Base-by-base conservation (phyloP, 2,329 filamentous ascomycete species). In the Aureobasidium melanogenum region DNA sequence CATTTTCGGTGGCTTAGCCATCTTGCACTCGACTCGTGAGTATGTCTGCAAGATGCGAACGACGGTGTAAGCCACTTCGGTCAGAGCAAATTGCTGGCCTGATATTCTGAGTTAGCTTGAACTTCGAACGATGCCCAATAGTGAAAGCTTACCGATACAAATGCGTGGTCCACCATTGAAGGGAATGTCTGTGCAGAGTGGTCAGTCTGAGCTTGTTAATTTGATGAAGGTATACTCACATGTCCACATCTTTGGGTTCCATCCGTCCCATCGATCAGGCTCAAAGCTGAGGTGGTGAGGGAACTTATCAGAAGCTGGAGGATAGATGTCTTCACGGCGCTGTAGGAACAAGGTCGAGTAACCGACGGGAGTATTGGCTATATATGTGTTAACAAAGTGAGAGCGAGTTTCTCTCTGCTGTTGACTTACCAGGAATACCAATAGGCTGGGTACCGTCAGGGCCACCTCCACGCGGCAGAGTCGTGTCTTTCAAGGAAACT, bases 31-130 rank as follows among this genome's bases (percentile, higher is more conserved):
- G n/a, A 79, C 69, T 7, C 66, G 67, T 55, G 74, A 70, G 62
- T 74, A 80, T 22, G 69, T 69, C 68, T 80, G 78, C 59, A 80
- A 67, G 24, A 80, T 68, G 26, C 78, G 69, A 14, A 77, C 76
- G 22, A 78, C 68, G 8, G 77, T 79, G 62, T 80, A 80, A 2
- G 70, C 77, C 74, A 80, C 77, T 65, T 80, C 78, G 0, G 77
- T 80, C 28, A 80, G 69, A 14, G 78, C 78, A 64, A 80, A 80
- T 62, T 80, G 77, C 70, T 80, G 78, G 0, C 78, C 78, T 61
- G 22, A 1, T 8, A 30, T 30, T n/a, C 30, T 22, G 12, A 17
- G 12, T 60, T 22, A 60, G 28, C 19, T 30, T 4, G n/a, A 24
- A 22, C 14, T 28, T 46, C 52, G 2, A 12, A 12, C 19, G 12